Percentiles rank a stretch among this genome's conserved stretches.
phyloP scores from a whole-genome alignment of 305 asterid genomes.

The Fraxinus sp. region DNA sequence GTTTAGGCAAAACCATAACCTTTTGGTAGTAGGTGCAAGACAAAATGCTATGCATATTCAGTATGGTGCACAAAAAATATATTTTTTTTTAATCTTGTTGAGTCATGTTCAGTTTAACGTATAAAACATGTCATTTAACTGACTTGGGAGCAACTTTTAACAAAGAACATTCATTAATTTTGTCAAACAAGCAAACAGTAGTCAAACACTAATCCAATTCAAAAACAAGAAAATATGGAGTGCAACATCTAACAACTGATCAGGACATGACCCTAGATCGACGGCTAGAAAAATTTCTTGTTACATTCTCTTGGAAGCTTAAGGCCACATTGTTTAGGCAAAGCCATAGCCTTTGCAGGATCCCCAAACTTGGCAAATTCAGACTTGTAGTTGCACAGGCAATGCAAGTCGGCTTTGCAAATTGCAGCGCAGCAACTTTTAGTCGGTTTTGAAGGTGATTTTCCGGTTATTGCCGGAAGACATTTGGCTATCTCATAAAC shows the following conservation, averaged over 20 bases:
- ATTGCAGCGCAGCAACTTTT: slow-evolving; percentile 42
- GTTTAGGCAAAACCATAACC: slow-evolving; percentile 48
- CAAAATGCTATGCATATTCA: too few species aligned
- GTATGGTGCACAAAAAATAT: too few species aligned
- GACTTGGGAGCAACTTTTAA: background rate
- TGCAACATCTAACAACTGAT: background rate
- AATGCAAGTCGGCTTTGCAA: slow-evolving; percentile 36
- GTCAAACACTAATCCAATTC: background rate
- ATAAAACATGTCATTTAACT: background rate
- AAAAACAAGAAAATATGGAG: background rate
- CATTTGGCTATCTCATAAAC: slow-evolving; percentile 40
- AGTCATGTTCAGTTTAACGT: background rate
- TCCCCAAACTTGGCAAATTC: slow-evolving; percentile 37
- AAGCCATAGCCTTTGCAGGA: slow-evolving; percentile 47
- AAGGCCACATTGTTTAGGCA: slow-evolving; percentile 45
- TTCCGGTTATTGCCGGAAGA: slow-evolving; percentile 50
- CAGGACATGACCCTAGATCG: background rate
- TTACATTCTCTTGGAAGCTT: slow-evolving; percentile 36
- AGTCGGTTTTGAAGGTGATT: slow-evolving; percentile 39
- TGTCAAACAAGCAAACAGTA: background rate
- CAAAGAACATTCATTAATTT: background rate
- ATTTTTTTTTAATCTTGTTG: too few species aligned
- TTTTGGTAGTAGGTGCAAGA: background rate
- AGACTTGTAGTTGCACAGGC: slow-evolving; percentile 48
- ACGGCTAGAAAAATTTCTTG: background rate